Evolutionary conservation across 257 asterid species (phyloP), one percentile per base, ranked within the genome.

Genomic region (Coffea canephora): DNA sequence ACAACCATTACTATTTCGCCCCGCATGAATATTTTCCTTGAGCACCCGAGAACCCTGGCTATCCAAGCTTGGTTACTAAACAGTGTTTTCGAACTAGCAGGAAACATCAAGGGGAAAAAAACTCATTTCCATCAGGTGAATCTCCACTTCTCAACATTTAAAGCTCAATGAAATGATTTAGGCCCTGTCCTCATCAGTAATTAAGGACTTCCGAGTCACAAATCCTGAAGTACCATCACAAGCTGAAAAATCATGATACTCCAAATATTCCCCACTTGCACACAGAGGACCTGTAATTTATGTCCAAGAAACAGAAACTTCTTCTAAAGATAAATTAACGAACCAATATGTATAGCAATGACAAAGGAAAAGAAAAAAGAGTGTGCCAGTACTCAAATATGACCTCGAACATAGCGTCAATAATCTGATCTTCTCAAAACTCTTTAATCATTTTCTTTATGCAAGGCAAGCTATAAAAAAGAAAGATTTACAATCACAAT

Each of bases 401-500:
- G 3, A 65, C 65, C 62, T 65, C 0, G 48, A 36, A 59, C n/a
- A 77, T 11, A 23, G 15, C 8, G 36, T 34, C 69, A 39, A 36
- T 19, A 48, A 49, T 15, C 49, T 50, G 57, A 78, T 68, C 68
- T 72, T 55, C 55, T 71, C 67, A 36, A 80, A 57, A 73, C 71
- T 39, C 36, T n/a, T 54, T 15, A 71, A 41, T 57, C 64, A 71
- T 78, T 78, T 70, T 57, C 75, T 15, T 76, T 73, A 23, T 66
- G 70, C 64, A 66, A 25, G 48, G 61, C 3, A 66, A 74, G 43
- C 79, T 80, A 80, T 71, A 48, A 45, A 23, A 57, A 57, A 16
- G 75, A 70, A 65, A 25, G 64, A 74, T 80, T 80, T 80, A 80
- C 79, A 54, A 18, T 21, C 78, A 41, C 71, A 74, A 74, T 75